phyloP scores from a whole-genome alignment of 1,284 basidiomycete species.

The Porphyrellus sp. region DNA sequence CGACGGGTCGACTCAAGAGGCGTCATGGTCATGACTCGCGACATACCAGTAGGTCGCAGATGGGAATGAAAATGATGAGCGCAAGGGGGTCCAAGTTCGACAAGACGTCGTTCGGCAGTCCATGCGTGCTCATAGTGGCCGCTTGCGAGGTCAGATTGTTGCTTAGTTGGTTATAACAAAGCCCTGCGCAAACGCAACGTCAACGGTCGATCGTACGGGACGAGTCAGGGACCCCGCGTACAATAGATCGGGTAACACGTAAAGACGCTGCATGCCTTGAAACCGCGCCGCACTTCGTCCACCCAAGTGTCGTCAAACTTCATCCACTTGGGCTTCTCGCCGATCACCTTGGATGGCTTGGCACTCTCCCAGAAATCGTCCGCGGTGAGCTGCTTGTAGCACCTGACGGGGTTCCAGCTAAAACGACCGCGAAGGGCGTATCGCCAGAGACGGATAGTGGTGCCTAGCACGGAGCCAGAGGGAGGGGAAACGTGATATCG shows the following conservation, averaged over 20 bases:
- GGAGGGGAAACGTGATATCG: conserved; percentile 70
- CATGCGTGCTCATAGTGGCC: conserved; percentile 68
- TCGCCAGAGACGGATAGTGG: conserved; percentile 48
- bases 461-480: conserved; percentile 70
- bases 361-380: conserved; percentile 77
- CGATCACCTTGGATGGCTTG: conserved; percentile 58
- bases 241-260: conserved; percentile 73
- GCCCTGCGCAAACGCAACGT: conserved; percentile 43
- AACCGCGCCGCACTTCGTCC: conserved; percentile 76
- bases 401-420: conserved; percentile 54
- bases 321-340: conserved; percentile 62
- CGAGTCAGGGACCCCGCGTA: conserved; percentile 33
- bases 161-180: conserved; percentile 72
- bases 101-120: conserved; percentile 78
- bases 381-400: conserved; percentile 49
- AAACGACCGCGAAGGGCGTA: conserved; percentile 53
- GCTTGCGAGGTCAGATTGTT: conserved; percentile 81
- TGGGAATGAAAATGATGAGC: conserved; percentile 71
- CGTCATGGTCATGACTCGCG: not conserved
- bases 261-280: conserved; percentile 86
- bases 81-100: conserved; percentile 79
- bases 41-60: conserved; percentile 55
- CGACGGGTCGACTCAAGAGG: not conserved
- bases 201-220: conserved; percentile 3
- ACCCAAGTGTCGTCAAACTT: conserved; percentile 77